phyloP scores from a whole-genome alignment of 768 basidiomycete species.

The Cystofilobasidium macerans region DNA sequence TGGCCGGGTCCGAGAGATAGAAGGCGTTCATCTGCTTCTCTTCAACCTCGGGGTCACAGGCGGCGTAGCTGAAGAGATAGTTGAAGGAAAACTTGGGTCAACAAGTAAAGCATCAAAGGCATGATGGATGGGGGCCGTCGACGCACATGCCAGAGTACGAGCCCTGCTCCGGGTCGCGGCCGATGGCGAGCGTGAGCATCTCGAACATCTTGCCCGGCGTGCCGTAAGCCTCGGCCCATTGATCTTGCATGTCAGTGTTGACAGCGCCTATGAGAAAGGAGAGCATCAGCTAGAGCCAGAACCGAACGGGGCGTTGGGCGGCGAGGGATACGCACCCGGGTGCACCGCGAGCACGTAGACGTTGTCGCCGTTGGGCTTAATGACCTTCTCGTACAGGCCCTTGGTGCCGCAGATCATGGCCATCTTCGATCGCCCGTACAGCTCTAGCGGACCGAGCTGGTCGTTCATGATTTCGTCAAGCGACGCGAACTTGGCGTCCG shows the following conservation, averaged over 20 bases:
- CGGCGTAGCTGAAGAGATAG: slow-evolving; percentile 15
- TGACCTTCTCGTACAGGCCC: slow-evolving; percentile 34
- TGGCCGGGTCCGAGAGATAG: slow-evolving; percentile 33
- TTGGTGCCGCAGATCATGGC: slow-evolving; percentile 42
- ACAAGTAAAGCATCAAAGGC: not conserved
- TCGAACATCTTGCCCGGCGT: slow-evolving; percentile 14
- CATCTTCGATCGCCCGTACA: slow-evolving; percentile 43
- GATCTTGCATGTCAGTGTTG: slow-evolving; percentile 36
- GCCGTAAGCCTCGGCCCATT: slow-evolving; percentile 32
- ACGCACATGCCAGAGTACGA: slow-evolving; percentile 34
- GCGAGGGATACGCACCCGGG: slow-evolving; percentile 28
- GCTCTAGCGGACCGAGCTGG: slow-evolving; percentile 33
- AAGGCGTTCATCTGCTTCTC: slow-evolving; percentile 34
- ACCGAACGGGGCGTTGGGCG: not conserved
- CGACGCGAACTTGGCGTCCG: slow-evolving; percentile 37
- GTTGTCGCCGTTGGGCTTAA: slow-evolving; percentile 36
- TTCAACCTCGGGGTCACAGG: slow-evolving; percentile 29
- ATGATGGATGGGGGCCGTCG: too few species aligned
- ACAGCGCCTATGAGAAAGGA: slow-evolving; percentile 28
- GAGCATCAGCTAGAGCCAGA: not conserved
- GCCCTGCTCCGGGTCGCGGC: slow-evolving; percentile 33
- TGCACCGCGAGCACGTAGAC: slow-evolving; percentile 35
- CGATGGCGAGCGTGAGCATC: not conserved
- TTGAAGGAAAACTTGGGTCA: too few species aligned
- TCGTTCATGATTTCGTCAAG: slow-evolving; percentile 41